A percentile compares a stretch with the other conserved stretches of the same genome.
Conservation (phyloP, 352 stramenopile genomes). For the Ophiocytium majus region DNA sequence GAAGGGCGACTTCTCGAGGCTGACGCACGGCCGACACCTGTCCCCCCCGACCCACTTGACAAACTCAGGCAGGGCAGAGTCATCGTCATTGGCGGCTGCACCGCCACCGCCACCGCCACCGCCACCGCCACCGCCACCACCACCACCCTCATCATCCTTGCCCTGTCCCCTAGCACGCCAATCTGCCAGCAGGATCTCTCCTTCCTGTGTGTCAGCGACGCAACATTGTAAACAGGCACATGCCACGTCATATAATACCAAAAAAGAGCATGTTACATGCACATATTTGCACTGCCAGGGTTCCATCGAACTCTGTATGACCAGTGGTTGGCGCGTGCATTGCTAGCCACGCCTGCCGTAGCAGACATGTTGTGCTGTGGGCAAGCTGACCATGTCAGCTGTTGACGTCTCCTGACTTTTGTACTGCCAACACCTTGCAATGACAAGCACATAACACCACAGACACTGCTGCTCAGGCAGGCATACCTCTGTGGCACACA, state of each 20-base stretch:
- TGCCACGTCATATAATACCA: no score
- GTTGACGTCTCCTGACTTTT: no score
- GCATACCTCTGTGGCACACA: slow-evolving; percentile 16
- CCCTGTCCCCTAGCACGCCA: slow-evolving; percentile 64
- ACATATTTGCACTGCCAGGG: no score
- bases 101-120: slow-evolving; percentile 32
- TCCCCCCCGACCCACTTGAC: slow-evolving; percentile 82
- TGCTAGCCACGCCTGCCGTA: no score
- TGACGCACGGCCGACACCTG: slow-evolving; percentile 76
- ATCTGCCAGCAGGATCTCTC: slow-evolving; percentile 79
- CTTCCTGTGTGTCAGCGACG: slow-evolving; percentile 65
- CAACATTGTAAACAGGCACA: slow-evolving; percentile 8
- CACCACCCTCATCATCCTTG: slow-evolving; percentile 54
- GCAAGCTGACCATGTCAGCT: no score
- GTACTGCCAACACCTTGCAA: no score
- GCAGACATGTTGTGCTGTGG: no score
- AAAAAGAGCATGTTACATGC: no score
- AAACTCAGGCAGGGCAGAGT: slow-evolving; percentile 67
- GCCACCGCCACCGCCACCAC: background rate
- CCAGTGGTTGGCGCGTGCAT: no score
- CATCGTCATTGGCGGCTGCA: slow-evolving; percentile 27
- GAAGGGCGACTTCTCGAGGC: slow-evolving; percentile 78
- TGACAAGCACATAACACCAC: no score
- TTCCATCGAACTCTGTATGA: no score
- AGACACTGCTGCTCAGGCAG: no score